Percentiles rank a stretch among this genome's conserved stretches.
These are phyloP conservation scores for Thymus quinquecostatus DNA, from an alignment of 257 asterid species.

Conservation along the genomic window DNA sequence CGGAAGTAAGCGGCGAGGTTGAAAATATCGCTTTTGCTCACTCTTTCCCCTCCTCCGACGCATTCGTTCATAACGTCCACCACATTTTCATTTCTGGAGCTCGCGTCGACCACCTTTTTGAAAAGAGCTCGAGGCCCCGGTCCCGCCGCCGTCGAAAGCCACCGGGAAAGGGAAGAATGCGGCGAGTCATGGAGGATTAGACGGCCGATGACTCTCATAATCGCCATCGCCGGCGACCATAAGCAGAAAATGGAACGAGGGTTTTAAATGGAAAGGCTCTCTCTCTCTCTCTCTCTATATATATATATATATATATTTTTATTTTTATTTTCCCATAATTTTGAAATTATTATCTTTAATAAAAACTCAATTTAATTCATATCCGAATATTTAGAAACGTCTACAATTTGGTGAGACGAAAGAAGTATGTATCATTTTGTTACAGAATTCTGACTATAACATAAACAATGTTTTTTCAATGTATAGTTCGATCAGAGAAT, in stretches of 20 bases:
- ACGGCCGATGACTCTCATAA: conserved; percentile 36
- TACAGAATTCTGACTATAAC: no score
- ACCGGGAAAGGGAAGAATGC: conserved; percentile 32
- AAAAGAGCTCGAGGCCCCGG: conserved; percentile 31
- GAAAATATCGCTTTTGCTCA: conserved; percentile 35
- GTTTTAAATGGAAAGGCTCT: neutral
- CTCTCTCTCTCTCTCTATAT: no score
- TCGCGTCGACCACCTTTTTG: conserved; percentile 36
- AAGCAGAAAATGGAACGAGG: neutral
- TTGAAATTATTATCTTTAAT: no score
- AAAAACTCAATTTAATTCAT: no score
- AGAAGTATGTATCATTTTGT: no score
- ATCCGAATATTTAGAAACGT: no score
- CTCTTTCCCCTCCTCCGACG: conserved; percentile 35
- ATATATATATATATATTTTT: no score
- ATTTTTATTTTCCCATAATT: no score
- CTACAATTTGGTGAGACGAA: no score
- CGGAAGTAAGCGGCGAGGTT: conserved; percentile 50
- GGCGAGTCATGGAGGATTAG: conserved; percentile 28
- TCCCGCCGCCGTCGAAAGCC: conserved; percentile 36
- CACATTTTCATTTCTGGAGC: conserved; percentile 29
- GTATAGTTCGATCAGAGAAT: no score
- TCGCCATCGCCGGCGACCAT: neutral
- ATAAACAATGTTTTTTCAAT: no score
- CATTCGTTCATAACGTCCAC: conserved; percentile 46